Percentiles rank a stretch among this genome's conserved stretches.
phyloP scores from a whole-genome alignment of 805 yeast genomes.

The Candida pini region DNA sequence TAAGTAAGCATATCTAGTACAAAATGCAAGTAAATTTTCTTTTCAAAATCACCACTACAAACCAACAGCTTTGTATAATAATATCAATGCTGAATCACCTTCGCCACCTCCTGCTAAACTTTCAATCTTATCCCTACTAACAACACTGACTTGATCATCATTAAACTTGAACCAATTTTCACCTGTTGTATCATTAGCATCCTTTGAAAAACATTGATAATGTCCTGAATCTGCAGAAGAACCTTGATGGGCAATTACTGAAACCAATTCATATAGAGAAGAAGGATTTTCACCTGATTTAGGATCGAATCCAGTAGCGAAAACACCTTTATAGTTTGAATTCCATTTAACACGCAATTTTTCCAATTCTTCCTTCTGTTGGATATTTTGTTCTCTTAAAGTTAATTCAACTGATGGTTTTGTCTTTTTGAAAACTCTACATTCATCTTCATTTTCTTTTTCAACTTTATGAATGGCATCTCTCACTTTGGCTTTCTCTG shows the following conservation, averaged over 20 bases:
- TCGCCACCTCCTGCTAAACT: slow-evolving; percentile 95
- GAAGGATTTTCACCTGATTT: slow-evolving; percentile 73
- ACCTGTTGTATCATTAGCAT: slow-evolving; percentile 56
- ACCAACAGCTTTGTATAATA: slow-evolving; percentile 81
- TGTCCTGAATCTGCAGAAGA: slow-evolving; percentile 97
- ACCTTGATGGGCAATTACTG: slow-evolving; percentile 90
- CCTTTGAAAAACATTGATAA: slow-evolving; percentile 84
- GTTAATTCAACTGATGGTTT: slow-evolving; percentile 34
- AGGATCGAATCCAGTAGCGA: slow-evolving; percentile 36
- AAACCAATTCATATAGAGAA: slow-evolving; percentile 75
- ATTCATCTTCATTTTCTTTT: slow-evolving; percentile 65
- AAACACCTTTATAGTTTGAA: slow-evolving; percentile 37
- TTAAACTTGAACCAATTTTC: slow-evolving; percentile 92
- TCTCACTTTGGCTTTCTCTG: slow-evolving; percentile 61
- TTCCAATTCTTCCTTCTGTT: slow-evolving; percentile 43
- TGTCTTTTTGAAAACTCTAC: slow-evolving; percentile 66
- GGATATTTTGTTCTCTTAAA: slow-evolving; percentile 51
- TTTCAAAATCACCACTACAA: slow-evolving; percentile 27
- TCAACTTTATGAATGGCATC: slow-evolving; percentile 74
- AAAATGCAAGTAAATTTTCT: neutral
- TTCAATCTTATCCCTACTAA: slow-evolving; percentile 79
- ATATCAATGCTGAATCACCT: slow-evolving; percentile 88
- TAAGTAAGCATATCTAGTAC: neutral
- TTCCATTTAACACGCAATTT: slow-evolving; percentile 46
- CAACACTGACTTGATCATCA: slow-evolving; percentile 79